phyloP scores from a whole-genome alignment of 2,329 filamentous ascomycete species.

The Alternaria incomplexa region DNA sequence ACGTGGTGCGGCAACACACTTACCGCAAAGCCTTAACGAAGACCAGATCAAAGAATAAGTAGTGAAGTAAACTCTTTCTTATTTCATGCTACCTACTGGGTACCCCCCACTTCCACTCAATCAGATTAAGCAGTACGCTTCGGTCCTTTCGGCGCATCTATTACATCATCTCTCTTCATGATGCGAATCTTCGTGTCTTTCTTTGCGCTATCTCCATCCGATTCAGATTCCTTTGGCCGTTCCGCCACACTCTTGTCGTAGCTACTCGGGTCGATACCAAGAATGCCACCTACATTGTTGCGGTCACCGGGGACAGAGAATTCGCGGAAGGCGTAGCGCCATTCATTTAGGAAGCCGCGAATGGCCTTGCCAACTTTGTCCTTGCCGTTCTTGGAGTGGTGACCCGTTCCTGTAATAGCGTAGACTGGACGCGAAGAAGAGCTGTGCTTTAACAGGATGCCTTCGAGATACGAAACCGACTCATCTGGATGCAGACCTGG shows the following conservation, averaged over 20 bases:
- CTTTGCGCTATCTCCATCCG: conserved; percentile 31
- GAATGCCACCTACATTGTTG: conserved; percentile 74
- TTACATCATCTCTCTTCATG: conserved; percentile 47
- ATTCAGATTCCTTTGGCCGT: conserved; percentile 44
- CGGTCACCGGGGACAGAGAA: conserved; percentile 96
- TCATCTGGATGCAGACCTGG: conserved; percentile 92
- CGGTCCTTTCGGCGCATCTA: conserved; percentile 46
- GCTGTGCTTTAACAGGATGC: conserved; percentile 82
- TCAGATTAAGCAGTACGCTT: conserved; percentile 33
- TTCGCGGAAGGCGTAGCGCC: conserved; percentile 93
- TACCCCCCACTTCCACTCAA: conserved; percentile 1
- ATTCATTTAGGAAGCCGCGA: conserved; percentile 88
- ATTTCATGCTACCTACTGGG: conserved; percentile 37
- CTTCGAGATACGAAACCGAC: conserved; percentile 91
- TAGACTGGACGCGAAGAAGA: conserved; percentile 78
- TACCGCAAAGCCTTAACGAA: background rate
- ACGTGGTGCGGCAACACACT: background rate
- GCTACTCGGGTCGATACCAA: conserved; percentile 68
- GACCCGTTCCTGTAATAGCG: conserved; percentile 94
- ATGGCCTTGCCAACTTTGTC: conserved; percentile 97
- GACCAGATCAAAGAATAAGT: background rate
- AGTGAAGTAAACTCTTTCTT: conserved; percentile 31
- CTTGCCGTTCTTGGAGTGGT: conserved; percentile 98
- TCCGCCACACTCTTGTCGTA: conserved; percentile 57
- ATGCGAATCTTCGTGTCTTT: conserved; percentile 47